Base-by-base conservation (phyloP, 2,329 filamentous ascomycete genomes). In the Colletotrichum nymphaeae region DNA sequence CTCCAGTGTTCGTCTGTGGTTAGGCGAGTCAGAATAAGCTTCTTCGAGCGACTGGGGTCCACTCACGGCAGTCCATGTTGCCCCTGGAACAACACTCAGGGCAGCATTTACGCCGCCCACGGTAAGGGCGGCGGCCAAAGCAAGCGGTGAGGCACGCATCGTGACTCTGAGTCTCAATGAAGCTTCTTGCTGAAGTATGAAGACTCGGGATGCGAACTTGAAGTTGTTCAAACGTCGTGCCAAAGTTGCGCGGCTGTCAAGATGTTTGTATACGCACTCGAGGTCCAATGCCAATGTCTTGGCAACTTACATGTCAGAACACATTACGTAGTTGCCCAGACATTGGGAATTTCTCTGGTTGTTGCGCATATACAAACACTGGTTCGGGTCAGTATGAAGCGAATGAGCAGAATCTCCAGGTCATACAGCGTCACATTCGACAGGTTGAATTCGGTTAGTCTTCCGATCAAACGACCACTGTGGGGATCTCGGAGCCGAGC, bases 41-140 rank as follows among this genome's bases (percentile, higher is more conserved):
- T 14, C 35, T 19, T 64, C 26, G 12, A 19, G 28, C 4, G 16
- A 11, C 1, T 11, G 22, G 42, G 6, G 14, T 2, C 24, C 5
- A 75, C 82, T 66, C 74, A 85, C 84, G 11, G 83, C 82, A 6
- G 86, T 87, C 85, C 86, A 87, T 16, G 85, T 87, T 2, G 79
- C 85, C 4, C 86, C 86, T 0, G 86, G 82, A 0, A 87, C 81
- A 8, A 86, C 71, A 55, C 85, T 82, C 7, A 84, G 68, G 5
- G 78, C 67, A 26, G 74, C 74, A 3, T 65, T 55, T 1, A 63
- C 74, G 24, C 49, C 52, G 6, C 72, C 46, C 32, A 74, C 46
- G 6, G 67, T 60, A 7, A 75, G 60, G 7, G 55, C 58, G 4
- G 63, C 62, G 16, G 52, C 63, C 3, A 72, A n/a, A 3, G 63